Percentiles rank a stretch among this genome's conserved stretches.
phyloP scores from a whole-genome alignment of 2,329 filamentous ascomycete genomes.

The Aspergillus brasiliensis region DNA sequence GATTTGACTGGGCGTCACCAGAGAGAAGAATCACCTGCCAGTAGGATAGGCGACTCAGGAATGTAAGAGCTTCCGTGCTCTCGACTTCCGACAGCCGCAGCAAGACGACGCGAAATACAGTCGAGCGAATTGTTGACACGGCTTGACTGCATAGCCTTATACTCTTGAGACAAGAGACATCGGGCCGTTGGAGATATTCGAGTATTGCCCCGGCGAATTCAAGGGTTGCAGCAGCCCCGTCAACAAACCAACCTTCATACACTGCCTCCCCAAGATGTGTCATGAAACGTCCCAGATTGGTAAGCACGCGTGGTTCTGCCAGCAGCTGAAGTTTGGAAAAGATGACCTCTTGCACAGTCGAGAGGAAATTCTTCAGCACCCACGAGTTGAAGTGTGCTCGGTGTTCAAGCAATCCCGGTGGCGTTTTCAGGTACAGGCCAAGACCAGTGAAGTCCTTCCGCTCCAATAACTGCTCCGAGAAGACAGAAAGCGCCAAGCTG shows the following conservation, averaged over 20 bases:
- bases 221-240: constrained; percentile 78
- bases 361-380: constrained; percentile 73
- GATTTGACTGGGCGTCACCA: constrained; percentile 76
- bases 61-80: constrained; percentile 66
- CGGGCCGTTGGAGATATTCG: constrained; percentile 85
- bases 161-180: constrained; percentile 77
- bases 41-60: constrained; percentile 85
- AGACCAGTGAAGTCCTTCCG: constrained; percentile 92
- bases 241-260: constrained; percentile 95
- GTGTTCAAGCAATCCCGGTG: constrained; percentile 90
- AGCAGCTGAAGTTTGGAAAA: constrained; percentile 72
- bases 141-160: constrained; percentile 90
- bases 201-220: constrained; percentile 84
- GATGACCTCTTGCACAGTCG: constrained; percentile 69
- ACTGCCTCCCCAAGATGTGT: constrained; percentile 84
- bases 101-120: constrained; percentile 77
- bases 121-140: constrained; percentile 71
- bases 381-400: constrained; percentile 96
- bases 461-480: constrained; percentile 79
- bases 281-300: constrained; percentile 80
- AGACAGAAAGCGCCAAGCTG: constrained; percentile 76
- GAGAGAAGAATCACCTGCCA: constrained; percentile 93
- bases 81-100: constrained; percentile 83
- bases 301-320: constrained; percentile 78
- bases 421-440: constrained; percentile 80